Evolutionary conservation across 192 early-diverging fungal species (phyloP), one percentile per base, ranked within the genome.

Genomic region (Linnemannia elongata): DNA sequence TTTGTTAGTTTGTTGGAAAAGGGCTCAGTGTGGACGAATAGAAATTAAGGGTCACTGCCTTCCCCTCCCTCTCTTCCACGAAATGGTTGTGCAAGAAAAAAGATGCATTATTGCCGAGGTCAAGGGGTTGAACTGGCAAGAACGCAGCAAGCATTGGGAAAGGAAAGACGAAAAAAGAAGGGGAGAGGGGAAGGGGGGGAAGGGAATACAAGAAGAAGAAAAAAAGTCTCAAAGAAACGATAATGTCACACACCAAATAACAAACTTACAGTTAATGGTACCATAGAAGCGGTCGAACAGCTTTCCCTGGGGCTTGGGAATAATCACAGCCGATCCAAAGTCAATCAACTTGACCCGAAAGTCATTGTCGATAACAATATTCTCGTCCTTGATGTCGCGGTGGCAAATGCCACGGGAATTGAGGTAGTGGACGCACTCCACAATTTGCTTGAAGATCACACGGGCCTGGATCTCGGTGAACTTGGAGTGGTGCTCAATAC

Each of bases 301-400:
- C 42, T 90, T 88, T 27, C 75, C 79, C 30, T 81, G 82, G 5
- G 77, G 79, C 15, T 88, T 85, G 72, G 92, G 91, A 47, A 92
- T 80, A 30, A 90, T 81, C 36, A 92, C 91, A 1, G 93, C 90
- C 4, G 92, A 92, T 15, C 94, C 94, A 83, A 95, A 95, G 71
- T 95, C 94, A 42, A 95, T 94, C 52, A 95, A 85, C 77, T 95
- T 95, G 39, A 93, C 93, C 13, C 82, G 49, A 71, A 89, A 91
- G 36, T 90, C 79, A 57, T 88, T 84, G 44, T 94, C 92, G 77
- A 95, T 92, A 17, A 95, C 92, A 82, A 92, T 91, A 75, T 94
- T 95, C 68, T 95, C 94, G 82, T 96, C 96, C 89, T 96, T 97
- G 81, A 97, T 93, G 76, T 96, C 95, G 33, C 95, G 92, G 81